Conservation (phyloP, 169 alveolate genomes). For the Neospora caninum region DNA sequence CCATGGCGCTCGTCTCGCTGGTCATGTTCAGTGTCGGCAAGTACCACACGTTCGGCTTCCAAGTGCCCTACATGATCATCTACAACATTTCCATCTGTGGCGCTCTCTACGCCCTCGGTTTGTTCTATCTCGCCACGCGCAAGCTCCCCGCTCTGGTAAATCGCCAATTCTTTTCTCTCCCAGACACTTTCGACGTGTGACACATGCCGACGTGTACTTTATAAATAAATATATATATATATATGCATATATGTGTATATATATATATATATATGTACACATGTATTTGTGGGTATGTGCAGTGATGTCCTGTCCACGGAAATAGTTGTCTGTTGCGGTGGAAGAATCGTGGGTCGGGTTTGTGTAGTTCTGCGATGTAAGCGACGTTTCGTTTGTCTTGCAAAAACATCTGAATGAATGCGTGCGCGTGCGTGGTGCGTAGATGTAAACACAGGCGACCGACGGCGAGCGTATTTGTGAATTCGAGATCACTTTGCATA, state of each 20-base stretch:
- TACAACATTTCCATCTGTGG: conserved; percentile 33
- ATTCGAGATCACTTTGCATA: no score
- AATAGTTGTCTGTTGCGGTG: no score
- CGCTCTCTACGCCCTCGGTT: conserved; percentile 47
- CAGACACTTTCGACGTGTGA: no score
- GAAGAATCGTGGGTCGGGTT: no score
- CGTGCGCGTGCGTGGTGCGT: no score
- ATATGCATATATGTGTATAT: not conserved
- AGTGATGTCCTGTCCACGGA: no score
- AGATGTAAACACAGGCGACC: no score
- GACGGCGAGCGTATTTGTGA: no score
- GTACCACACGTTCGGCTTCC: not conserved
- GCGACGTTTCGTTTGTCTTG: no score
- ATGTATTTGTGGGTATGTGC: not conserved
- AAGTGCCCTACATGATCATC: not conserved
- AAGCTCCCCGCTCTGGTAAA: conserved; percentile 31
- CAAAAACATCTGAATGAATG: no score
- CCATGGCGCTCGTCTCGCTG: conserved; percentile 42
- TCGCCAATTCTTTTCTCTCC: not conserved
- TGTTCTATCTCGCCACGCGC: conserved; percentile 55
- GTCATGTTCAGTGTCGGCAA: not conserved
- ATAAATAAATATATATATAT: not conserved
- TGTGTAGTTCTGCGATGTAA: no score
- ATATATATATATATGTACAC: not conserved
- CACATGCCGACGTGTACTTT: not conserved